phyloP scores from a whole-genome alignment of 139 green algal genomes.

The Asterochloris sp. region DNA sequence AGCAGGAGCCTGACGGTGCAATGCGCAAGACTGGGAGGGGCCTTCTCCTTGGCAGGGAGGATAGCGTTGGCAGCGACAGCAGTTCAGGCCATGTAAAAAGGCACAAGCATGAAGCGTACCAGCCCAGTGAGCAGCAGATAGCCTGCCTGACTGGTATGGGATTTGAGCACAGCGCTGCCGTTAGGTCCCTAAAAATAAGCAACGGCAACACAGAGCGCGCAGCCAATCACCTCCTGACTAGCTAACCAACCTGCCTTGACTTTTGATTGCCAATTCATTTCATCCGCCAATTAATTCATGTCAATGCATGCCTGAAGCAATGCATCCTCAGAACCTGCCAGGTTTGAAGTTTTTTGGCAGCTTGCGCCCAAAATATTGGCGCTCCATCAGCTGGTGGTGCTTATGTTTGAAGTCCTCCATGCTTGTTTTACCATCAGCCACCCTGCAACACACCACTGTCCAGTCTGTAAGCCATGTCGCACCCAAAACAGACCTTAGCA shows the following conservation, averaged over 20 bases:
- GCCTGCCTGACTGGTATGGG: conserved; percentile 34
- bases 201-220: conserved; percentile 38
- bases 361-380: conserved; percentile 58
- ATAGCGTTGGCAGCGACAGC: neutral
- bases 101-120: neutral
- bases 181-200: conserved; percentile 32
- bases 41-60: too few relatives aligned
- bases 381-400: conserved; percentile 52
- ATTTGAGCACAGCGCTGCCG: conserved; percentile 32
- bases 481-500: neutral
- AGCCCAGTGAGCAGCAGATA: neutral
- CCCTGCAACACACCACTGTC: conserved; percentile 36
- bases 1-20: too few relatives aligned
- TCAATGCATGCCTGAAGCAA: too few relatives aligned
- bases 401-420: conserved; percentile 53
- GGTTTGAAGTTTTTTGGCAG: neutral
- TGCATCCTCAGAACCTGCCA: too few relatives aligned
- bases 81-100: neutral
- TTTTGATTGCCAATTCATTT: too few relatives aligned
- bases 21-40: too few relatives aligned
- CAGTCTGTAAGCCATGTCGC: neutral
- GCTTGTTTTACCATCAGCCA: conserved; percentile 56
- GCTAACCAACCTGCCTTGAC: too few relatives aligned
- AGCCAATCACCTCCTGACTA: conserved; percentile 33
- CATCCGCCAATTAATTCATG: too few relatives aligned